Evolutionary conservation across 2,329 filamentous ascomycete genomes (phyloP), one percentile per base, ranked within the genome.

Genomic region (Apiospora sp.): DNA sequence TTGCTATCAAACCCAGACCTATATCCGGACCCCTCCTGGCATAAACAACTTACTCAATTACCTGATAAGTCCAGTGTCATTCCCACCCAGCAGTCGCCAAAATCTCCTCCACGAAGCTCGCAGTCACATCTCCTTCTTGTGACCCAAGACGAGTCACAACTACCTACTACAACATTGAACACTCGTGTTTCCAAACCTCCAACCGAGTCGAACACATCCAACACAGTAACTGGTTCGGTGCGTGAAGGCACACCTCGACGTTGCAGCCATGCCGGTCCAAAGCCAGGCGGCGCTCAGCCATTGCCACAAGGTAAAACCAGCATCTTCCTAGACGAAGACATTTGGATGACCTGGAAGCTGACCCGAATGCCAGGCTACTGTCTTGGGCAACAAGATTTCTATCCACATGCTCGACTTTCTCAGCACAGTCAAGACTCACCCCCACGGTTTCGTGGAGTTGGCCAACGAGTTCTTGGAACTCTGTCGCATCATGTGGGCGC

Each of bases 401-500:
- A 88, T 92, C 67, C 89, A 87, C 75, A 89, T 92, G 84, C 85
- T 92, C 54, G 90, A 92, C 79, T 92, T 91, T 74, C 84, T 92
- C 30, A 88, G 87, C 71, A 86, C 87, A 5, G 85, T 87, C 72
- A 90, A 89, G 76, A 82, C 86, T 48, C 84, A 87, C 48, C 87
- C 87, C 0, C 82, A 86, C 70, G 88, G 88, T 44, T 89, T 92
- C 79, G 87, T 88, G 73, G 82, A 85, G 37, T 85, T 93, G 27
- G 90, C 91, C 13, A 87, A 88, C 74, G 90, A 92, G 75, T 92
- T 93, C 77, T 86, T 94, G 72, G 91, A 93, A 72, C 89, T 90
- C 6, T 92, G 89, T 79, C 87, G 90, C 71, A 88, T 91, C 58
- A 84, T 93, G 58, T 92, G 91, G 85, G 88, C 89, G n/a, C 90